Conservation (phyloP, 345 rosid species). For the Passiflora organensis region DNA sequence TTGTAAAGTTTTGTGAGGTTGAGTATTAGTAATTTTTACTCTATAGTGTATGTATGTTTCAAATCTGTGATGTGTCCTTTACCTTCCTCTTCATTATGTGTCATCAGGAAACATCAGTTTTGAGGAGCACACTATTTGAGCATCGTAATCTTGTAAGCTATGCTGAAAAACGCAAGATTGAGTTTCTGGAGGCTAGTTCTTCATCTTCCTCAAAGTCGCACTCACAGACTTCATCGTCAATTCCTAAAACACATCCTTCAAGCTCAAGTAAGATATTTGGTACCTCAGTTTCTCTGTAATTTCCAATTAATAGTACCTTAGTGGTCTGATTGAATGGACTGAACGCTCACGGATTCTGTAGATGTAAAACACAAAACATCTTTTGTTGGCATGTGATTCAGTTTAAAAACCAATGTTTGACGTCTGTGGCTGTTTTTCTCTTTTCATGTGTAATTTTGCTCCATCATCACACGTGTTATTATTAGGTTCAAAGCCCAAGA, state of each 20-base stretch:
- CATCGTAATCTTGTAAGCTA: slow-evolving; percentile 55
- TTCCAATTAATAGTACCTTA: neutral
- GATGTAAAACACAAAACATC: neutral
- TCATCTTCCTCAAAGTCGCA: slow-evolving; percentile 42
- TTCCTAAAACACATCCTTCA: slow-evolving; percentile 44
- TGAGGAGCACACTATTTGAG: slow-evolving; percentile 55
- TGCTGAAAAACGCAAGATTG: slow-evolving; percentile 59
- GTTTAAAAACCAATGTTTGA: neutral
- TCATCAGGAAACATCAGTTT: slow-evolving; percentile 60
- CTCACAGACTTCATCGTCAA: slow-evolving; percentile 46
- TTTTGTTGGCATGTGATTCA: neutral
- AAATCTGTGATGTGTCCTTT: neutral
- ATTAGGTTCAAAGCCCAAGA: slow-evolving; percentile 64
- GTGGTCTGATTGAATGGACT: neutral
- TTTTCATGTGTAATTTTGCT: neutral
- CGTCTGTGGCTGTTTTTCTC: neutral
- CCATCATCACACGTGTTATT: neutral
- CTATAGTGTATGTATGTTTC: neutral
- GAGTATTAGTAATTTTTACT: neutral
- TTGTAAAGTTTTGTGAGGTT: neutral
- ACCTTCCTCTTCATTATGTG: slow-evolving; percentile 3
- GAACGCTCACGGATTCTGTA: neutral
- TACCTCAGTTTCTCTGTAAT: slow-evolving; percentile 2
- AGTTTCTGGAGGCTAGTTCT: slow-evolving; percentile 49
- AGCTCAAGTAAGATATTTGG: slow-evolving; percentile 44